Percentiles rank a stretch among this genome's conserved stretches.
Conservation (phyloP, 305 asterid genomes). For the Fraxinus nigra region DNA sequence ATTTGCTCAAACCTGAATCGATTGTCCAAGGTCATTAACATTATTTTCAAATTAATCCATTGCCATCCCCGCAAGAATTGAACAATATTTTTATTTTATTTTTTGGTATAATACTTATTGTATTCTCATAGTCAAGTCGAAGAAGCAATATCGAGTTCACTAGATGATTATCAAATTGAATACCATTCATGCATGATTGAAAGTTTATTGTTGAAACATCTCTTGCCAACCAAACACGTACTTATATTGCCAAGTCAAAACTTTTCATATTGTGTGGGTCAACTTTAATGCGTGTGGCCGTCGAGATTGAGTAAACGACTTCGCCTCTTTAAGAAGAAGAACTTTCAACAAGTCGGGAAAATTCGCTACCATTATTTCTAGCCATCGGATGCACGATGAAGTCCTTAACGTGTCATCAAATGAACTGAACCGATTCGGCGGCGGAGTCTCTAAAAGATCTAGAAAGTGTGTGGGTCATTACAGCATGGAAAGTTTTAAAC, state of each 20-base stretch:
- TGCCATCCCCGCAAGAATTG: neutral
- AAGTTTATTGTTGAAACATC: neutral
- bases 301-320: neutral
- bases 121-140: neutral
- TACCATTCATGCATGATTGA: neutral
- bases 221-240: neutral
- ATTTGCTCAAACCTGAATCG: neutral
- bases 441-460: neutral
- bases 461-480: neutral
- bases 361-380: neutral
- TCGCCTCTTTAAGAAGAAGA: neutral
- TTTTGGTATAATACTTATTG: neutral
- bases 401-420: slow-evolving; percentile 7
- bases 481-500: neutral
- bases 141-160: neutral
- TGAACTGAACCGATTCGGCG: neutral
- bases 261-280: neutral
- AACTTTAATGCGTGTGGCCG: neutral
- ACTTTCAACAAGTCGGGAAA: neutral
- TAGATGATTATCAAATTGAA: neutral
- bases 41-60: neutral
- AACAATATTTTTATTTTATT: too few relatives aligned
- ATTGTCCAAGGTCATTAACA: neutral
- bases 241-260: neutral
- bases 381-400: neutral